Evolutionary conservation across 495 filamentous ascomycete genomes (phyloP).

Genomic region (Penicillium coffeae): DNA sequence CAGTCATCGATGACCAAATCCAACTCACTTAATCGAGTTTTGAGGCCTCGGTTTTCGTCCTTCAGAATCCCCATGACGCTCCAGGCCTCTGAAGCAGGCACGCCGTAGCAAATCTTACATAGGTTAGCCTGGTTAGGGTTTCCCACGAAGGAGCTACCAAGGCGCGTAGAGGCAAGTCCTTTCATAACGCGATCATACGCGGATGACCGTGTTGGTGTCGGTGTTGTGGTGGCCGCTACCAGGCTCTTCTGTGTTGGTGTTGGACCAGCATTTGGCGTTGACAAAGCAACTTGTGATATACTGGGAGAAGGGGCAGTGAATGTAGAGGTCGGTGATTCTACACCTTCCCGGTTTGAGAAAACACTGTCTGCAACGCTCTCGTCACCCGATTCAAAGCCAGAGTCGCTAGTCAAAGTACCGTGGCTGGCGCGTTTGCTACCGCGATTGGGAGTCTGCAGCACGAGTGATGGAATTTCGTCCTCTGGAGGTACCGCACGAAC

Average conservation of each 20-base stretch:
- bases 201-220: conserved; percentile 30
- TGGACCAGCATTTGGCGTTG: conserved; percentile 24
- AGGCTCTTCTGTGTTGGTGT: conserved; percentile 24
- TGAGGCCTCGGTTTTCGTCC: conserved; percentile 69
- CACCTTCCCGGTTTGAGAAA: conserved; percentile 57
- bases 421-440: conserved; percentile 51
- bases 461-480: conserved; percentile 47
- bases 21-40: conserved; percentile 61
- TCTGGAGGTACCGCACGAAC: conserved; percentile 32
- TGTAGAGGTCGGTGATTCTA: conserved; percentile 47
- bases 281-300: conserved; percentile 34
- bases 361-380: conserved; percentile 59
- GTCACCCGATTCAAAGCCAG: conserved; percentile 52
- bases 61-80: conserved; percentile 64
- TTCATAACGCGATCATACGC: conserved; percentile 42
- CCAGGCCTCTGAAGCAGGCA: conserved; percentile 65
- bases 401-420: conserved; percentile 49
- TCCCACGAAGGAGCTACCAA: conserved; percentile 31
- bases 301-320: conserved; percentile 39
- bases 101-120: conserved; percentile 59
- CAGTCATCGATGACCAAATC: conserved; percentile 69
- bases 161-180: conserved; percentile 33
- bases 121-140: conserved; percentile 26
- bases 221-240: conserved; percentile 11
- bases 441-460: conserved; percentile 46